Percentiles rank a stretch among this genome's conserved stretches.
Conservation (phyloP, 2,329 filamentous ascomycete genomes). For the Pyrenochaeta sp. region DNA sequence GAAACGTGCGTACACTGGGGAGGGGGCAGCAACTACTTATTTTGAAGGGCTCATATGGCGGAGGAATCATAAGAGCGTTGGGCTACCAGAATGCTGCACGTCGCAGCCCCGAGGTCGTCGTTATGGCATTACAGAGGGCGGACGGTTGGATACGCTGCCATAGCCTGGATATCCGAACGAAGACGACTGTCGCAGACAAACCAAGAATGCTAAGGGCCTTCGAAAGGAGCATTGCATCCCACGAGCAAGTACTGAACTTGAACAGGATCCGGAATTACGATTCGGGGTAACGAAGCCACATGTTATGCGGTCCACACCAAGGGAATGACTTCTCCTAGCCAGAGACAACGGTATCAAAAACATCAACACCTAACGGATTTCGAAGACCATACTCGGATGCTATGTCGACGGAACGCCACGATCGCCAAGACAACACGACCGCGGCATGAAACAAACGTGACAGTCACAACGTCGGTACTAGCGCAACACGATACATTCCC, state of each 20-base stretch:
- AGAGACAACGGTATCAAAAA: background rate
- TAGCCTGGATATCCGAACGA: background rate
- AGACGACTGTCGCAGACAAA: background rate
- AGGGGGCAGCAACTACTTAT: too few relatives aligned
- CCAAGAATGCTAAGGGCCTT: background rate
- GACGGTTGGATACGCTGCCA: background rate
- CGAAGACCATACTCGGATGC: background rate
- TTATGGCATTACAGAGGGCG: background rate
- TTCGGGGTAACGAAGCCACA: background rate
- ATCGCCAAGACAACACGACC: background rate
- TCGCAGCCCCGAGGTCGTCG: too few relatives aligned
- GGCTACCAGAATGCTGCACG: too few relatives aligned
- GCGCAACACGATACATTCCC: background rate
- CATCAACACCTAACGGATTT: background rate
- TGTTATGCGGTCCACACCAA: background rate
- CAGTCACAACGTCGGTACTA: background rate
- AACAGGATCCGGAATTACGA: background rate
- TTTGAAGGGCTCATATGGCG: too few relatives aligned
- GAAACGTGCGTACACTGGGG: too few relatives aligned
- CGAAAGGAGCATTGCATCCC: background rate
- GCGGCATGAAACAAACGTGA: background rate
- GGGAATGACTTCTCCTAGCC: background rate
- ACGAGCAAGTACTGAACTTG: background rate
- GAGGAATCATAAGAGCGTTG: too few relatives aligned
- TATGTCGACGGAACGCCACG: background rate